phyloP scores from a whole-genome alignment of 306 rosid species.

The Sechiopsis laciniata region DNA sequence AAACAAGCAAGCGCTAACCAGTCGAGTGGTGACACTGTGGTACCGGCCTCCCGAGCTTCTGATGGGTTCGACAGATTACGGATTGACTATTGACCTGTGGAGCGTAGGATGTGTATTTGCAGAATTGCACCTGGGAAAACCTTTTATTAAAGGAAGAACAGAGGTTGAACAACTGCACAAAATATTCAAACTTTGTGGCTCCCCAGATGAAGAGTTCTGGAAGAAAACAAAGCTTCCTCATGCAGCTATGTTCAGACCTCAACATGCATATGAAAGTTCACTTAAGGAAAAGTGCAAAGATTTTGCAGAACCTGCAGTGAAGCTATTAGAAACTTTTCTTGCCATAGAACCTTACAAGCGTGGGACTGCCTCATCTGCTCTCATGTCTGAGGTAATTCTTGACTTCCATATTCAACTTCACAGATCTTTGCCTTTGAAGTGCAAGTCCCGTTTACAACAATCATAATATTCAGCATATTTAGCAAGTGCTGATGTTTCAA shows the following conservation, averaged over 20 bases:
- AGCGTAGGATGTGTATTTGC: conserved; percentile 96
- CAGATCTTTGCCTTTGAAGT: neutral
- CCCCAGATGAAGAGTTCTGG: conserved; percentile 92
- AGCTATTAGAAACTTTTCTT: conserved; percentile 61
- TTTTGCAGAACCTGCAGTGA: conserved; percentile 48
- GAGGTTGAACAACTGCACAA: conserved; percentile 98
- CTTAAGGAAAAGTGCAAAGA: conserved; percentile 59
- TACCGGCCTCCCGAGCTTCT: conserved; percentile 97
- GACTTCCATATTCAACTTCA: neutral
- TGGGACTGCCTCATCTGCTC: conserved; percentile 84
- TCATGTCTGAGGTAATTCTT: conserved; percentile 66
- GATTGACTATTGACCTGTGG: conserved; percentile 89
- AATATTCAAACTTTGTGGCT: conserved; percentile 86
- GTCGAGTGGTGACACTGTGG: conserved; percentile 95
- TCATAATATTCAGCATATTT: neutral
- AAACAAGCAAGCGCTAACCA: conserved; percentile 61
- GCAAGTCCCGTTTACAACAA: neutral
- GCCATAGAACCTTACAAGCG: conserved; percentile 63
- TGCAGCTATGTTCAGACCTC: conserved; percentile 84
- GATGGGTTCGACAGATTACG: conserved; percentile 86
- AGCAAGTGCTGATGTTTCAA: too few relatives aligned
- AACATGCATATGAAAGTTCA: conserved; percentile 55
- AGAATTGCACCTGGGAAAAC: conserved; percentile 69
- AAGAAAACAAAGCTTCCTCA: conserved; percentile 74
- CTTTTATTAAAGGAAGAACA: conserved; percentile 91